Percentiles rank a stretch among this genome's conserved stretches.
Conservation (phyloP, 345 rosid species). For the Nephelium lappaceum region DNA sequence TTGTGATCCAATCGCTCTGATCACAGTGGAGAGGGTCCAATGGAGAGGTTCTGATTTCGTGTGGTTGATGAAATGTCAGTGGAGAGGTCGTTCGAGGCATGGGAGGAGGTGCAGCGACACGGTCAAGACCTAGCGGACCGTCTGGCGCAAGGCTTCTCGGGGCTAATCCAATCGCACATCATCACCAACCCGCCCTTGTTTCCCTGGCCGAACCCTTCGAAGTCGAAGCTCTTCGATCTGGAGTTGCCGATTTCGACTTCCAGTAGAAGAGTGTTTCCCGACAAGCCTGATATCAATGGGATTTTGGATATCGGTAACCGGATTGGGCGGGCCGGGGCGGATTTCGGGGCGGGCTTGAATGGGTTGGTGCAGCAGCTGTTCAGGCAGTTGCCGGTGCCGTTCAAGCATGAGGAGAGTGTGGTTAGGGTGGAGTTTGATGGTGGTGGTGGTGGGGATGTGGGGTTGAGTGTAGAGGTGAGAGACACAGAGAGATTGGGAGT, state of each 20-base stretch:
- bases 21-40: background rate
- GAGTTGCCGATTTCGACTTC: conserved; percentile 62
- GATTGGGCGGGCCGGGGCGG: conserved; percentile 92
- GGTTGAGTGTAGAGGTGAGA: conserved; percentile 27
- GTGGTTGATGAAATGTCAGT: conserved; percentile 56
- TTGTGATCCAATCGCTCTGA: background rate
- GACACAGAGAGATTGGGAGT: conserved; percentile 47
- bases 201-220: conserved; percentile 67
- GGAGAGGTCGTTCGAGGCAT: conserved; percentile 89
- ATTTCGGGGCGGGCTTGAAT: conserved; percentile 74
- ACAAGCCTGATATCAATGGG: conserved; percentile 54
- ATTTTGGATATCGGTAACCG: conserved; percentile 73
- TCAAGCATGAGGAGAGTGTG: conserved; percentile 54
- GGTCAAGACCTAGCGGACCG: conserved; percentile 92
- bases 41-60: conserved; percentile 5
- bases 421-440: conserved; percentile 30
- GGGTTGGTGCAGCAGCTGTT: conserved; percentile 82
- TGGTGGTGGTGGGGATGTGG: conserved; percentile 34
- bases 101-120: conserved; percentile 97
- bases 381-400: conserved; percentile 69
- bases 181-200: conserved; percentile 64
- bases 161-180: conserved; percentile 73
- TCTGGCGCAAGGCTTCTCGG: conserved; percentile 85
- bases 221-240: conserved; percentile 64
- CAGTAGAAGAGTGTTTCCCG: conserved; percentile 46